Evolutionary conservation across 2,329 filamentous ascomycete genomes (phyloP), one percentile per base, ranked within the genome.

Genomic region (Sclerotinia borealis): DNA sequence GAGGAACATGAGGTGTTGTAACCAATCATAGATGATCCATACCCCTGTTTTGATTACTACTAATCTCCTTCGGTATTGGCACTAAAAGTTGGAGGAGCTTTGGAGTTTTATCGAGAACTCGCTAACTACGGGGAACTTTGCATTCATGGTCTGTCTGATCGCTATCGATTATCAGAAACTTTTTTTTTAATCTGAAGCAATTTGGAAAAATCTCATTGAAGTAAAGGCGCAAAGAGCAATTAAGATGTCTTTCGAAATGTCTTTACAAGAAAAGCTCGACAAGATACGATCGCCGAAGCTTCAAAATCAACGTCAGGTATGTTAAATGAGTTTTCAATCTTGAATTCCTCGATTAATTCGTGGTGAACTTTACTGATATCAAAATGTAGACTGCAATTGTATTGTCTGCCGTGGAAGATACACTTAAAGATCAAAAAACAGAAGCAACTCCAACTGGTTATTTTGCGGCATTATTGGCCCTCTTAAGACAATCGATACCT

Each of bases 241-340:
- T 64, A 68, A 19, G 17, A 60, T 64, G 58, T 66, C 61, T 58
- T 68, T 65, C 74, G 78, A 71, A 71, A 81, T 81, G 79, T 85
- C 86, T 77, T 80, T 98, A 73, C 87, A 90, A 76, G 93, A 96
- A 81, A 96, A 92, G 82, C 86, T 99, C 76, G 91, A 93, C 80
- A 97, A 96, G 85, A 97, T 98, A 77, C 91, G 95, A 79, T 95
- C 91, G 75, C 95, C 95, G 63, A 96, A 96, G 78, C 86, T 97
- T 73, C 91, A 98, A 78, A 96, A 91, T 76, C 93, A 97, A 79
- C 87, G 96, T 77, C 92, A 93, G 84, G 92, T 95, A 80, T 25
- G 36, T 41, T 70, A 80, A 13, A 19, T 1, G n/a, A 19, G 6
- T 29, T 11, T 39, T 3, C 34, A 29, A 29, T 54, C 4, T 15